These are phyloP conservation scores for Mallotus repandus DNA, from an alignment of 441 rosid species.

Conservation along the genomic window DNA sequence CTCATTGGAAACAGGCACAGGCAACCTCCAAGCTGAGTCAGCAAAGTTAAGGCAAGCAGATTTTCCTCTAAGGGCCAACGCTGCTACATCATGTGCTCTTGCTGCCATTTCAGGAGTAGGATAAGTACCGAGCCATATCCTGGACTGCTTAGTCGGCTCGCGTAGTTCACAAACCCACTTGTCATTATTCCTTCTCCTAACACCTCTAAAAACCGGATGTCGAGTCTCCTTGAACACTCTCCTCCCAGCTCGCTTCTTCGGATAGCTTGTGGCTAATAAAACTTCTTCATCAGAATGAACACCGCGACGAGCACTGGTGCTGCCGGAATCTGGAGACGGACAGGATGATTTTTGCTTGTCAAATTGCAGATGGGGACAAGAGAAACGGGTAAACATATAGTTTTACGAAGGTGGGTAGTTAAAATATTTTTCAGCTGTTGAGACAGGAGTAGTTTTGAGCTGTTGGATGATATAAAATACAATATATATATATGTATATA, in stretches of 20 bases:
- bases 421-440: neutral
- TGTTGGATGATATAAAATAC: too few relatives aligned
- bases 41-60: conserved; percentile 84
- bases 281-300: conserved; percentile 40
- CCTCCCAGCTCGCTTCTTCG: conserved; percentile 81
- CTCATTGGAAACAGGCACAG: conserved; percentile 53
- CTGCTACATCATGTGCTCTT: conserved; percentile 87
- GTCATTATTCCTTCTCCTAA: conserved; percentile 56
- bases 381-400: conserved; percentile 2
- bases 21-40: conserved; percentile 72
- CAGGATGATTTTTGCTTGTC: conserved; percentile 13
- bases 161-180: conserved; percentile 91
- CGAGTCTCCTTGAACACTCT: conserved; percentile 81
- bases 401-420: neutral
- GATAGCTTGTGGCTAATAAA: conserved; percentile 53
- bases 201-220: conserved; percentile 79
- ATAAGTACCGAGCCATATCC: conserved; percentile 90
- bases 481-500: too few relatives aligned
- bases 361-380: conserved; percentile 1
- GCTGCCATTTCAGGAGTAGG: conserved; percentile 90
- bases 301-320: neutral
- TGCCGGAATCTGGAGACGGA: neutral
- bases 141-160: conserved; percentile 57
- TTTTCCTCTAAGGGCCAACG: conserved; percentile 64
- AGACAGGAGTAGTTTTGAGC: too few relatives aligned